Percentiles rank a stretch among this genome's conserved stretches.
Conservation (phyloP, 202 grass and related monocot genomes). For the Panicum hallii region DNA sequence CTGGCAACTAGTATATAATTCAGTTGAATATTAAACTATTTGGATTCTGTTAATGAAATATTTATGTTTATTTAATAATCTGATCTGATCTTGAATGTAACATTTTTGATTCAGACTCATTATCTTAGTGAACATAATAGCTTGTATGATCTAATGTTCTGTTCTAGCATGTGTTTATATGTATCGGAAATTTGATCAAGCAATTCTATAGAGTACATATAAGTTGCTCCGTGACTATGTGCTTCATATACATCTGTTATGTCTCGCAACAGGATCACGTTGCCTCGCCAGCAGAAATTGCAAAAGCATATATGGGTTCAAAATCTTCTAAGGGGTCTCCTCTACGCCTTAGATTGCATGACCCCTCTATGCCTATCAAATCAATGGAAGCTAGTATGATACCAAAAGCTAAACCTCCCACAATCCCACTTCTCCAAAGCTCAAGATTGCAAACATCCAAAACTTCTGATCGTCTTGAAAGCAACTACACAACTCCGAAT, state of each 20-base stretch:
- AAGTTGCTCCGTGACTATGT: neutral
- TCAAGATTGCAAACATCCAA: slow-evolving; percentile 40
- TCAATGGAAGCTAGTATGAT: slow-evolving; percentile 29
- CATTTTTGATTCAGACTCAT: neutral
- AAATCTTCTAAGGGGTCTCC: slow-evolving; percentile 51
- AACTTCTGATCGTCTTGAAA: slow-evolving; percentile 28
- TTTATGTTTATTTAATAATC: neutral
- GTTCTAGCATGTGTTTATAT: neutral
- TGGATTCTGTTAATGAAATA: slow-evolving; percentile 1
- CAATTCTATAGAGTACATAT: neutral
- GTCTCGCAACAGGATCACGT: slow-evolving; percentile 43
- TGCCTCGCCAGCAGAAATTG: slow-evolving; percentile 65
- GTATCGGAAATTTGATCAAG: neutral
- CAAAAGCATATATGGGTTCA: slow-evolving; percentile 72
- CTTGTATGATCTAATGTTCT: slow-evolving; percentile 9
- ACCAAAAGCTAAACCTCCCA: slow-evolving; percentile 40
- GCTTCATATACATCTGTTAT: slow-evolving; percentile 35
- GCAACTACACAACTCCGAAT: slow-evolving; percentile 45
- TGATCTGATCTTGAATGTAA: neutral
- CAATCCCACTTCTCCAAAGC: slow-evolving; percentile 28
- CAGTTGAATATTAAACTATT: slow-evolving; percentile 30
- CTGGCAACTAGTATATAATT: slow-evolving; percentile 29
- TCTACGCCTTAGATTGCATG: slow-evolving; percentile 55
- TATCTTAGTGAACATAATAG: slow-evolving; percentile 5
- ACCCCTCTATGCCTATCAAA: slow-evolving; percentile 33